phyloP scores from a whole-genome alignment of 345 rosid genomes.

The Gynandropsis gynandra region DNA sequence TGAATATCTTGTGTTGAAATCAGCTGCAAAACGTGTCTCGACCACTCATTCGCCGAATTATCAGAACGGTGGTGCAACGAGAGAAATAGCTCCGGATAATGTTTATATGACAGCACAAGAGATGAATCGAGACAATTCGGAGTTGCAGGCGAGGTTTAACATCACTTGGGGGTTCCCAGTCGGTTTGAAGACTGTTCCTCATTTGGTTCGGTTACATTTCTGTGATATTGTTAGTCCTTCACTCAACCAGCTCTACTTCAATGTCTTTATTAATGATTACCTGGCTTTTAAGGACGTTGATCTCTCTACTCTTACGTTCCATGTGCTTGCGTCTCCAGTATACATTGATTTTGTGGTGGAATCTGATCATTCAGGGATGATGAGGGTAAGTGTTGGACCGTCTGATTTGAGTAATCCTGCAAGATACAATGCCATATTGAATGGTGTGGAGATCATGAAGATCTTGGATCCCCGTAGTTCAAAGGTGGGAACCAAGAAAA shows the following conservation, averaged over 20 bases:
- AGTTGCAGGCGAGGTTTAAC: constrained; percentile 35
- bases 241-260: constrained; percentile 60
- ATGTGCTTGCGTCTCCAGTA: constrained; percentile 61
- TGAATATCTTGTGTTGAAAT: constrained; percentile 48
- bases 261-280: constrained; percentile 58
- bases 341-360: constrained; percentile 69
- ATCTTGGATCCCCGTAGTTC: constrained; percentile 36
- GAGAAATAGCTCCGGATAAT: constrained; percentile 63
- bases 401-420: constrained; percentile 48
- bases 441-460: constrained; percentile 89
- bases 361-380: constrained; percentile 35
- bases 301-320: constrained; percentile 48
- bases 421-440: constrained; percentile 49
- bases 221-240: constrained; percentile 74
- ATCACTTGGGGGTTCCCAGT: constrained; percentile 72
- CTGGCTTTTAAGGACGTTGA: constrained; percentile 65
- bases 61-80: constrained; percentile 55
- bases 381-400: constrained; percentile 63
- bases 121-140: constrained; percentile 31
- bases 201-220: constrained; percentile 83
- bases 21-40: constrained; percentile 38
- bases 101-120: constrained; percentile 86
- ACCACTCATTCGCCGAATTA: constrained; percentile 55
- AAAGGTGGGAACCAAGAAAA: constrained; percentile 30
- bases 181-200: constrained; percentile 31